A percentile compares a stretch with the other conserved stretches of the same genome.
These are phyloP conservation scores for Crithidia acanthocephali DNA, from an alignment of 208 protist species.

Conservation along the genomic window DNA sequence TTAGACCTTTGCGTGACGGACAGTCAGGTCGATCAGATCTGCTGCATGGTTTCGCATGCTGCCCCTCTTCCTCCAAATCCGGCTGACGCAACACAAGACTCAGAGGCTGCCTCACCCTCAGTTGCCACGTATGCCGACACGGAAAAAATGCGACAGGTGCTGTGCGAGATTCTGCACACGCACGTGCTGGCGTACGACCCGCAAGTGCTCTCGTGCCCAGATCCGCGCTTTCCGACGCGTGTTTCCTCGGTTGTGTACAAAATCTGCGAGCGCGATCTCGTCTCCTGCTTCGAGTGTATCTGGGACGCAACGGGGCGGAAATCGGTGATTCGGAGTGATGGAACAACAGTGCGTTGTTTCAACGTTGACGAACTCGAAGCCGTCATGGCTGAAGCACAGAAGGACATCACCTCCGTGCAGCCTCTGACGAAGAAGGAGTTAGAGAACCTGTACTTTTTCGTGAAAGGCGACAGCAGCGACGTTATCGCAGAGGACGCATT, in stretches of 20 bases:
- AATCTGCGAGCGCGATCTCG: constrained; percentile 22
- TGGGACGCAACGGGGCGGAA: constrained; percentile 29
- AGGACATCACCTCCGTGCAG: background rate
- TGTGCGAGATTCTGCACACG: constrained; percentile 32
- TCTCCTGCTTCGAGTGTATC: constrained; percentile 21
- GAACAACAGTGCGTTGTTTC: constrained; percentile 9
- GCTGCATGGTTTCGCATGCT: constrained; percentile 22
- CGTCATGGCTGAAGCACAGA: constrained; percentile 6
- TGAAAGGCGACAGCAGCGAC: constrained; percentile 13
- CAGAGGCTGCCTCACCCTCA: background rate
- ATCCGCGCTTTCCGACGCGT: constrained; percentile 24
- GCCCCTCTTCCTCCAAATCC: background rate
- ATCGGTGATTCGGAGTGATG: background rate
- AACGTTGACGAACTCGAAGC: constrained; percentile 28
- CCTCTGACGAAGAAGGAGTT: constrained; percentile 21
- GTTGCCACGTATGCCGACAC: constrained; percentile 10
- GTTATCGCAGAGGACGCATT: constrained; percentile 29
- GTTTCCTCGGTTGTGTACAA: constrained; percentile 31
- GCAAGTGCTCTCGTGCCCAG: constrained; percentile 24
- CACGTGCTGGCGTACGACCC: constrained; percentile 34
- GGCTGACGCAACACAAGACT: background rate
- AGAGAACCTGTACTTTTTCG: constrained; percentile 30
- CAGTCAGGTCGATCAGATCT: constrained; percentile 45
- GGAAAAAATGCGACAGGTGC: constrained; percentile 23
- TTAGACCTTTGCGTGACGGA: constrained; percentile 52